Base-by-base conservation (phyloP, 208 protist species). In the Trypanosoma cruzi region DNA sequence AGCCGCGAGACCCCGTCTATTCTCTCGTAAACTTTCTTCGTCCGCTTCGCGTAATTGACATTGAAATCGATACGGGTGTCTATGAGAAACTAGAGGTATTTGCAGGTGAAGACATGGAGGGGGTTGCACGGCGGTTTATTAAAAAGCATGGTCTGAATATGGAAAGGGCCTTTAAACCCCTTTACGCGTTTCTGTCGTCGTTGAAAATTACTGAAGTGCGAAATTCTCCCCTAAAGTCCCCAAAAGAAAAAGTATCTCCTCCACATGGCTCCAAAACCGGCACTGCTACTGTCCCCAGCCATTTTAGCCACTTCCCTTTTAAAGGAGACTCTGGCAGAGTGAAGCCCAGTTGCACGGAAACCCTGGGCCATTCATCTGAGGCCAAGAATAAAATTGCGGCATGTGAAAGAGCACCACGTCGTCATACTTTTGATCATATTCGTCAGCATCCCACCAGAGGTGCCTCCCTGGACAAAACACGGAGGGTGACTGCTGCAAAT, bases 41-140 rank as follows among this genome's bases (percentile, higher is more conserved):
- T 40, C 57, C 64, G 20, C 18, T 77, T 20, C 64, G 61, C 37
- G 68, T 67, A 4, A 62, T 82, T n/a, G 68, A 70, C 22, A 54
- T 78, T 59, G 73, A 82, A 42, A 60, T 82, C 42, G 26, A 48
- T 32, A 50, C 58, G 0, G 77, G 72, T 26, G 53, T 73, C 7
- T 65, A 56, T 59, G 56, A 61, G 16, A 68, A 56, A 65, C 42
- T 78, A 31, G 67, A 82, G 29, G 59, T 82, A 26, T 82, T 66
- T 57, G 68, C 73, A 28, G 67, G 57, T 10, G 77, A 82, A 32
- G 48, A 66, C 50, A 55, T 75, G 56, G 46, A 31, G 18, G 44
- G 31, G 1, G 70, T 65, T 4, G 77, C 77, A 40, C 64, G 50
- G 26, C 48, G 54, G 24, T 78, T 82, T 71, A 65, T 77, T 69